Evolutionary conservation across 176 grass and related monocot species (phyloP), one percentile per base, ranked within the genome.

Genomic region (Dendrocalamus sinicus): DNA sequence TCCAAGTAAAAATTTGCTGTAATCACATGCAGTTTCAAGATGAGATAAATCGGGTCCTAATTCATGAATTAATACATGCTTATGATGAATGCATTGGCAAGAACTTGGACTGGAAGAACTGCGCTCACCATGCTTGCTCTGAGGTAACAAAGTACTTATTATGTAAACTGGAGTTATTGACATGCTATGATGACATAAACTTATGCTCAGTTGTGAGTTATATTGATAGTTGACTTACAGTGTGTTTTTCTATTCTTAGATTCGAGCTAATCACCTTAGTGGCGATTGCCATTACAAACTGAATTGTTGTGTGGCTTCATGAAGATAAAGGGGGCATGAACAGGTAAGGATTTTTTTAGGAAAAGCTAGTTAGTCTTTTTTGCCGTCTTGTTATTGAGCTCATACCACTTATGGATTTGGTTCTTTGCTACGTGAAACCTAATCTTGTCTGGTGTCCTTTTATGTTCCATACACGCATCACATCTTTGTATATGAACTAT

Each of bases 41-140:
- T 67, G 78, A 94, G 78, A 92, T 99, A 88, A 89, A 73, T 65
- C 96, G 92, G 82, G 70, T 91, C 65, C 2, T 99, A 50, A 94
- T 94, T 91, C 96, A 96, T 81, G 96, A 94, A 52, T 83, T 99
- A 76, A 85, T 99, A 84, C 93, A 99, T 88, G 96, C 93, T 82
- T 96, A 99, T 85, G 96, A 99, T 67, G 96, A 96, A 53, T 99
- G 96, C 1, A 86, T 92, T 75, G 74, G 28, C 67, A 99, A 96
- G 87, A 95, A 98, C 82, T 0, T 99, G 46, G 82, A 96, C 63
- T 94, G 93, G 93, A 91, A 39, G 67, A 96, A 99, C 91, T 99
- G 96, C 72, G 93, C 78, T 69, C 96, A 99, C 78, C 93, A 99
- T 90, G 96, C 92, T 88, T 99, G 96, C 86, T 94, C 93, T 22